Base-by-base conservation (phyloP, 2,329 filamentous ascomycete species). In the Didymella keratinophila region DNA sequence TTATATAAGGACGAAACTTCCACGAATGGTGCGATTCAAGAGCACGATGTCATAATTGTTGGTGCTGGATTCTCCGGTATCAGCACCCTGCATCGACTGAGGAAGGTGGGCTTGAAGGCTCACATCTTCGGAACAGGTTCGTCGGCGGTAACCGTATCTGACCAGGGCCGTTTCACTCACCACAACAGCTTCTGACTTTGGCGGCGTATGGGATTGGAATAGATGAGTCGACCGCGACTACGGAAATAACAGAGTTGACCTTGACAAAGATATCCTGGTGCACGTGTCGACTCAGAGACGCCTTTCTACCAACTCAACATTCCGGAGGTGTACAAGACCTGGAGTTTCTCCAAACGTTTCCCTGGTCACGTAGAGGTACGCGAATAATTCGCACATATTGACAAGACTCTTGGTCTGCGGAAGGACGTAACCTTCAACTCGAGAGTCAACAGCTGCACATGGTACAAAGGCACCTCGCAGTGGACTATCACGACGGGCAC, bases 401-500 rank as follows among this genome's bases (percentile, higher is more conserved):
- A 72, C 27, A 58, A 62, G 18, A 59, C 58, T 1, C 60, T 71
- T 2, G 48, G 60, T 6, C 58, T 74, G 0, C 53, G 64, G 2
- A 69, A 70, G 42, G 70, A 73, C 34, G 61, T 66, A 3, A 52
- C 55, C 3, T 86, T 83, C 68, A 70, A 80, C 25, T 76, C 77
- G 10, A 73, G 71, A 7, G 79, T 85, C 1, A 68, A 75, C 6
- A 76, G 71, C 2, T 80, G 79, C 1, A 64, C 69, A 1, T 85
- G 79, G 62, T 71, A 83, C 52, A 66, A 71, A 0, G 58, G 63
- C 0, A 53, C 71, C 1, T 72, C 72, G 0, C 63, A 68, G 28
- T 86, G 83, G 84, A 74, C 70, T 0, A 66, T 86, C 14, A 72
- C 60, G 8, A 82, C 80, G 0, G 75, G 75, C 9, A 76, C 77